Evolutionary conservation across 331 rosid genomes (phyloP).

Genomic region (Acacia pycnantha): DNA sequence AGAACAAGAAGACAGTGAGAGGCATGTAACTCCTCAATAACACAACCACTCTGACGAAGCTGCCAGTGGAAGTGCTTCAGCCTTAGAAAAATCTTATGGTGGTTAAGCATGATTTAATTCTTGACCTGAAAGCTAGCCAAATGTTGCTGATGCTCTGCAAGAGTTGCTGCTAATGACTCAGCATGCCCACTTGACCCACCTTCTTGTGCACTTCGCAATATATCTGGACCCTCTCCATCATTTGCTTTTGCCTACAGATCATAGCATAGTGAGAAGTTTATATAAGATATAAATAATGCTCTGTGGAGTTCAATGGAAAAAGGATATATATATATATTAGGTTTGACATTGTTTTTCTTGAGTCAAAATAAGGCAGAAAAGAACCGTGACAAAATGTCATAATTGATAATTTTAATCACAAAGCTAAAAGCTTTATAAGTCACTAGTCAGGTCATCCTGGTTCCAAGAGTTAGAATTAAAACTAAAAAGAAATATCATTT

Average conservation of each 20-base stretch:
- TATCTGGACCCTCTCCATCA: constrained; percentile 98
- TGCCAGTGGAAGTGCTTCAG: constrained; percentile 13
- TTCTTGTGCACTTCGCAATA: constrained; percentile 71
- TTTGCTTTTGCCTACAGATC: constrained; percentile 84
- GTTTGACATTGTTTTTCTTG: constrained; percentile 9
- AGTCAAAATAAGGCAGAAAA: constrained; percentile 20
- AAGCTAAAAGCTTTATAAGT: neutral
- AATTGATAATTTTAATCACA: neutral
- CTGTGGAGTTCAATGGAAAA: neutral
- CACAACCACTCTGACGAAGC: neutral
- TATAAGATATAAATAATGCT: too few species aligned
- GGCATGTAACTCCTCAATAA: constrained; percentile 7
- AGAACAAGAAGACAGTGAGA: constrained; percentile 16
- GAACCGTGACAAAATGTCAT: neutral
- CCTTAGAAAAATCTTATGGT: constrained; percentile 2
- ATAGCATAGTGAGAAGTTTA: constrained; percentile 20
- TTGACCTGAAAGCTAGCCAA: constrained; percentile 97
- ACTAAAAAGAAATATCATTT: neutral
- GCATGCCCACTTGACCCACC: constrained; percentile 88
- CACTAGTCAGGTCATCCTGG: neutral
- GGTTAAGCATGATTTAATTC: constrained; percentile 17
- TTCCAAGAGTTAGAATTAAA: neutral
- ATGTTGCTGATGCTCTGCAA: constrained; percentile 98
- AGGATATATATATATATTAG: neutral
- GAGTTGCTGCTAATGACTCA: constrained; percentile 90